These are phyloP conservation scores for Pseudogymnoascus sp. DNA, from an alignment of 2,329 filamentous ascomycete species.

Conservation along the genomic window DNA sequence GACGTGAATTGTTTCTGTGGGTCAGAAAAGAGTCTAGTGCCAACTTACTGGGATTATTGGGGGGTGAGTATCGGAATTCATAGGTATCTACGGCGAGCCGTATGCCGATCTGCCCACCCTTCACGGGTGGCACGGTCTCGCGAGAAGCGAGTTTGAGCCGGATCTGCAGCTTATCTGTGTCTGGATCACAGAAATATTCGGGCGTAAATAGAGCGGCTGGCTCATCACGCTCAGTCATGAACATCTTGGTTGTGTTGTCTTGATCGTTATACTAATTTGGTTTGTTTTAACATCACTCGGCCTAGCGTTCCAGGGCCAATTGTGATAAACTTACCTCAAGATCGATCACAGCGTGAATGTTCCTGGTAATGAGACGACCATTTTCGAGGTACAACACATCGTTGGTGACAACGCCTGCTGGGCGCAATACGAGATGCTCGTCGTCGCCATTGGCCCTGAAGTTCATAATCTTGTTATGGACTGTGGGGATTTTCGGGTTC, in stretches of 20 bases:
- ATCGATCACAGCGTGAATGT: slow-evolving; percentile 35
- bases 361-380: slow-evolving; percentile 31
- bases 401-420: slow-evolving; percentile 31
- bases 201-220: slow-evolving; percentile 35
- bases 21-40: background rate
- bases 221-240: slow-evolving; percentile 37
- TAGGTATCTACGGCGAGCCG: slow-evolving; percentile 32
- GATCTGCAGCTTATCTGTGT: slow-evolving; percentile 34
- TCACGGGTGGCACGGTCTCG: slow-evolving; percentile 18
- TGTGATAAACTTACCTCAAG: slow-evolving; percentile 32
- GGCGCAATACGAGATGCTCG: slow-evolving; percentile 34
- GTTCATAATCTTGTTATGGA: slow-evolving; percentile 33
- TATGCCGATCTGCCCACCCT: slow-evolving; percentile 35
- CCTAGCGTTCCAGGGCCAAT: background rate
- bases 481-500: slow-evolving; percentile 31
- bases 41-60: slow-evolving; percentile 31
- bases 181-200: slow-evolving; percentile 36
- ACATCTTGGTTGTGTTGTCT: slow-evolving; percentile 42
- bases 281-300: background rate
- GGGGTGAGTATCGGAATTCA: slow-evolving; percentile 38
- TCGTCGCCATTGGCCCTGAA: slow-evolving; percentile 35
- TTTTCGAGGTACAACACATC: slow-evolving; percentile 32
- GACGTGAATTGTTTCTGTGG: background rate
- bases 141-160: slow-evolving; percentile 32
- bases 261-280: slow-evolving; percentile 31